These are phyloP conservation scores for Elongisporangium anandrum DNA, from an alignment of 352 stramenopile species.

Conservation along the genomic window DNA sequence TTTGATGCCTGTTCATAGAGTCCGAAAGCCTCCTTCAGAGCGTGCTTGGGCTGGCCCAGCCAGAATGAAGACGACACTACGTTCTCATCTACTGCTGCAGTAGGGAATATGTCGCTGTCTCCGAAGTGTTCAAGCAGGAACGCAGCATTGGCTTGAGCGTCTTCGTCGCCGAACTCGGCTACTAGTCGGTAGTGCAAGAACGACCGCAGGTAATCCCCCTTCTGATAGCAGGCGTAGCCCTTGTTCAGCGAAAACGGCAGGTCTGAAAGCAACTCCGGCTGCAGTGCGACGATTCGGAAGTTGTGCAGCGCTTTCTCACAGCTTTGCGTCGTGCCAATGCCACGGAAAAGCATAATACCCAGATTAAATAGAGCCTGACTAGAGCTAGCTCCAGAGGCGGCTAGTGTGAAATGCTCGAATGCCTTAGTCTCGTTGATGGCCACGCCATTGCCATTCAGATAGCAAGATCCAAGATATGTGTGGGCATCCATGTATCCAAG, in stretches of 20 bases:
- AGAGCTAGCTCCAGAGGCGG: conserved; percentile 38
- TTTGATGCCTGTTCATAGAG: conserved; percentile 49
- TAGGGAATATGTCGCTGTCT: conserved; percentile 26
- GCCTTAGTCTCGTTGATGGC: conserved; percentile 34
- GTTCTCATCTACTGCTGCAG: background rate
- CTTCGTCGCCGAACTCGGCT: conserved; percentile 56
- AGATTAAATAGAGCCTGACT: conserved; percentile 65
- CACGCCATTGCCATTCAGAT: conserved; percentile 56
- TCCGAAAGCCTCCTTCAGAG: conserved; percentile 40
- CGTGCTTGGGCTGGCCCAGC: conserved; percentile 20
- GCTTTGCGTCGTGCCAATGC: conserved; percentile 40
- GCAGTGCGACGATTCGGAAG: conserved; percentile 64
- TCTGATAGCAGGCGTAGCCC: conserved; percentile 57
- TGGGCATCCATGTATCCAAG: conserved; percentile 63
- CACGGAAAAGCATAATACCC: conserved; percentile 70
- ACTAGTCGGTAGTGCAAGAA: conserved; percentile 70
- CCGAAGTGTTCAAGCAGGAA: conserved; percentile 65
- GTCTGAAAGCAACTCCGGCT: conserved; percentile 36
- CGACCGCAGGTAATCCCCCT: conserved; percentile 56
- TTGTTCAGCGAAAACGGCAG: conserved; percentile 67
- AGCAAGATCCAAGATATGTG: conserved; percentile 62
- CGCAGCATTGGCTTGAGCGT: conserved; percentile 62
- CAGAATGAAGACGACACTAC: conserved; percentile 6
- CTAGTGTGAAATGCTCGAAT: conserved; percentile 59
- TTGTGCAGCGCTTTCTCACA: conserved; percentile 41